A percentile compares a stretch with the other conserved stretches of the same genome.
These are phyloP conservation scores for Neospermospora avenae DNA, from an alignment of 2,329 filamentous ascomycete species.

Conservation along the genomic window DNA sequence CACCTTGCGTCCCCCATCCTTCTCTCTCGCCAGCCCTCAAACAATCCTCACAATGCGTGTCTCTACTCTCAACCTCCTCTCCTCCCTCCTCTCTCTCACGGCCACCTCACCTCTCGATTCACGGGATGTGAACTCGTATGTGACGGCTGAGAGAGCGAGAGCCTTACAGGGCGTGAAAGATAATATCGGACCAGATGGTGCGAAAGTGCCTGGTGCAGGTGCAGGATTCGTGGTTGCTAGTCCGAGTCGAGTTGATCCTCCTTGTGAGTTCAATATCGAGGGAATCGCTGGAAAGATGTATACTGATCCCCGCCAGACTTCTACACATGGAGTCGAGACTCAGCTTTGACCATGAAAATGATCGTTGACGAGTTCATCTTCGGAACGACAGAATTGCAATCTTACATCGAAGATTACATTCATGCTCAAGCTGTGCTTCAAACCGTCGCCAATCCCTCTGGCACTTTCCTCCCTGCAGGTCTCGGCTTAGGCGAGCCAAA, in stretches of 20 bases:
- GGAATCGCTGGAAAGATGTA: not conserved
- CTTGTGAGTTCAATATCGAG: conserved; percentile 42
- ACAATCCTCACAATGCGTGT: conserved; percentile 6
- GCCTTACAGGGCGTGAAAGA: conserved; percentile 50
- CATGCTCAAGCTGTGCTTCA: conserved; percentile 58
- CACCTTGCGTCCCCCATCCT: not conserved
- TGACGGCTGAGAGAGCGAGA: conserved; percentile 44
- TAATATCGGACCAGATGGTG: conserved; percentile 53
- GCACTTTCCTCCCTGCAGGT: conserved; percentile 39
- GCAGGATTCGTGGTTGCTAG: conserved; percentile 53
- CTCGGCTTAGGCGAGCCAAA: conserved; percentile 68
- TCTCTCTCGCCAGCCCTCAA: not conserved
- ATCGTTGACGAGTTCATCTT: conserved; percentile 63
- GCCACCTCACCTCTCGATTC: conserved; percentile 16
- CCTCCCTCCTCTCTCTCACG: conserved; percentile 6
- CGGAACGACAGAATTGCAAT: conserved; percentile 46
- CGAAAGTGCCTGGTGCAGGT: conserved; percentile 44
- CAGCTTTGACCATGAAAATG: conserved; percentile 67
- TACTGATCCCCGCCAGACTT: conserved; percentile 51
- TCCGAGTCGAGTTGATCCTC: conserved; percentile 49
- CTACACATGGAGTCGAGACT: conserved; percentile 75
- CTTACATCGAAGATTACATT: conserved; percentile 63
- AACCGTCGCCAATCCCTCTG: conserved; percentile 53
- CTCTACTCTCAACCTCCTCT: not conserved
- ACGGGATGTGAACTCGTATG: conserved; percentile 35